Evolutionary conservation across 2,329 filamentous ascomycete species (phyloP), one percentile per base, ranked within the genome.

Genomic region (Fusarium verrucosum): DNA sequence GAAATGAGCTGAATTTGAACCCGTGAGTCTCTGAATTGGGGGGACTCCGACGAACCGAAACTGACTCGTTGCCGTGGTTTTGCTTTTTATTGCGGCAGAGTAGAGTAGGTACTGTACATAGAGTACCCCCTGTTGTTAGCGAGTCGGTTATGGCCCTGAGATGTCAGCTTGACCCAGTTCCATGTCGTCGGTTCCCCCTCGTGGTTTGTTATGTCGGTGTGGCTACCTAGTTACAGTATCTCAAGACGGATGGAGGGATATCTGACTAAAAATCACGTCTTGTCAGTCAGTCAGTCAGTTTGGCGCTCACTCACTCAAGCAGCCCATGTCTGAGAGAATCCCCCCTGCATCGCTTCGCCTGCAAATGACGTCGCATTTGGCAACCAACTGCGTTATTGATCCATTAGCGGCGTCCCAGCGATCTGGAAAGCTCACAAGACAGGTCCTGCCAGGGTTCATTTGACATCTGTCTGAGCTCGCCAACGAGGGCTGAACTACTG

Each of bases 101-200:
- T n/a, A n/a, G n/a, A n/a, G n/a, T n/a, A n/a, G n/a, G n/a, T n/a
- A n/a, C n/a, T n/a, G n/a, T n/a, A n/a, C n/a, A n/a, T n/a, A n/a
- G n/a, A 43, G 17, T 42, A 19, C 30, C 40, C 54, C 56, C 40
- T 54, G 56, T 23, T 50, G 45, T 23, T 55, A 25, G 16, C 26
- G n/a, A 43, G 37, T 36, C 50, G 36, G 45, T 20, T 46, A 45
- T 45, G 42, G 50, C 47, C 55, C 54, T 58, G 44, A 63, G 58
- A 66, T 70, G 64, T 50, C 65, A 62, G 43, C 54, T 52, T 49
- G 69, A 66, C 72, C 73, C 73, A 64, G 72, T 68, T 60, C 74
- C 74, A 70, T 69, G 73, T 75, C 70, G 56, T 72, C 70, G 72
- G 74, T 70, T 64, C 55, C n/a, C 50, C 17, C 44, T 54, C 52